Conservation (phyloP, 163 green algal species). For the Dunaliella salina region DNA sequence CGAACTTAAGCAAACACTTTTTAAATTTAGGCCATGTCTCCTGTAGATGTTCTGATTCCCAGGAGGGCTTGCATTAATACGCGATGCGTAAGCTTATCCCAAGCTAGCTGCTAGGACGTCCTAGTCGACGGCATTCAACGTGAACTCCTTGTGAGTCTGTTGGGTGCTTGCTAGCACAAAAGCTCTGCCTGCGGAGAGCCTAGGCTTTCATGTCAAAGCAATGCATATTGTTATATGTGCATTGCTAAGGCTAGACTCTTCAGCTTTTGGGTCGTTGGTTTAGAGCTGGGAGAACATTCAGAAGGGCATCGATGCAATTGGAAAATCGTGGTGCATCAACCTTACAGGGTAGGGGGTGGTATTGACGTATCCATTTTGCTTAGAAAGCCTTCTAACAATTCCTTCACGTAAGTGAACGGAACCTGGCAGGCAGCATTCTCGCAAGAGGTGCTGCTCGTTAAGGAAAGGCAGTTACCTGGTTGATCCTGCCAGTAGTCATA, state of each 20-base stretch:
- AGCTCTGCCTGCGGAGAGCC: conserved; percentile 40
- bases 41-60: no score
- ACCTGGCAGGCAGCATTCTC: no score
- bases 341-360: conserved; percentile 7
- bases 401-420: no score
- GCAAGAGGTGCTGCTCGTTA: not conserved
- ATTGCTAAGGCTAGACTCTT: not conserved
- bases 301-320: conserved; percentile 12
- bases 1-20: no score
- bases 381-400: conserved; percentile 18
- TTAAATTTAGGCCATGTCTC: no score
- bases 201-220: not conserved
- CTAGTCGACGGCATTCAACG: conserved; percentile 13
- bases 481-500: conserved; percentile 99
- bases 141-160: conserved; percentile 4
- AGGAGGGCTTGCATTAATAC: conserved; percentile 52
- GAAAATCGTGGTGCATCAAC: conserved; percentile 12
- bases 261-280: conserved; percentile 37
- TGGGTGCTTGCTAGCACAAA: conserved; percentile 35
- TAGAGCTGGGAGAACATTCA: conserved; percentile 32
- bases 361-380: not conserved
- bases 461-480: conserved; percentile 83
- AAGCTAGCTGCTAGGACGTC: conserved; percentile 32
- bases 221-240: not conserved
- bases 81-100: conserved; percentile 48